Evolutionary conservation across 169 alveolate species (phyloP).

Genomic region (Sarcocystis neurona): DNA sequence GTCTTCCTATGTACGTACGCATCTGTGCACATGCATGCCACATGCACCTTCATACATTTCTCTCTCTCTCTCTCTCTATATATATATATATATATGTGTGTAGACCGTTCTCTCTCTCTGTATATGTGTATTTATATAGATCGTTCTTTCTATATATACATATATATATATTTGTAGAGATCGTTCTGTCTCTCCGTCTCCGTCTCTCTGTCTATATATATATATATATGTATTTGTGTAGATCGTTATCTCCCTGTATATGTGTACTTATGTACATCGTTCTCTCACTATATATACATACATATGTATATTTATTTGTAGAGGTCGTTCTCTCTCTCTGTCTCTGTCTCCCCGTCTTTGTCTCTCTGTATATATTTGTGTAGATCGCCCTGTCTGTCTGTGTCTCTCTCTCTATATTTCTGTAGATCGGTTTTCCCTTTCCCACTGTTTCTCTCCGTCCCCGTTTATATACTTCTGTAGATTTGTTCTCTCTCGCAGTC

Average conservation of each 20-base stretch:
- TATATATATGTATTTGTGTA: neutral
- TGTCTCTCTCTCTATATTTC: neutral
- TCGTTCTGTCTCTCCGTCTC: neutral
- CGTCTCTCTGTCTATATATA: neutral
- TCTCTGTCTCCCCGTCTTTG: neutral
- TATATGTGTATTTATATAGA: neutral
- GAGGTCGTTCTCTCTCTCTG: neutral
- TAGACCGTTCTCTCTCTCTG: neutral
- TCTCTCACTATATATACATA: neutral
- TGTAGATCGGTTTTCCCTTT: neutral
- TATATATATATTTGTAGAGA: neutral
- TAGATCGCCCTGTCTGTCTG: neutral
- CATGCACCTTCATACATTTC: neutral
- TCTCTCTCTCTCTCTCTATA: neutral
- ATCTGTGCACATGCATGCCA: neutral
- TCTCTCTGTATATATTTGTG: neutral
- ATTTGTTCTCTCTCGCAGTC: neutral
- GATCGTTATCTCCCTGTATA: neutral
- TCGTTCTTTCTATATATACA: neutral
- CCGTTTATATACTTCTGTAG: neutral
- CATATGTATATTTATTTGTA: neutral
- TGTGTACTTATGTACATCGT: neutral
- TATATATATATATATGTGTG: neutral
- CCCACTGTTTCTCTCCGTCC: neutral
- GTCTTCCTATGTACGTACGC: neutral